These are phyloP conservation scores for Trichosanthes truncata DNA, from an alignment of 306 rosid species.

Conservation along the genomic window DNA sequence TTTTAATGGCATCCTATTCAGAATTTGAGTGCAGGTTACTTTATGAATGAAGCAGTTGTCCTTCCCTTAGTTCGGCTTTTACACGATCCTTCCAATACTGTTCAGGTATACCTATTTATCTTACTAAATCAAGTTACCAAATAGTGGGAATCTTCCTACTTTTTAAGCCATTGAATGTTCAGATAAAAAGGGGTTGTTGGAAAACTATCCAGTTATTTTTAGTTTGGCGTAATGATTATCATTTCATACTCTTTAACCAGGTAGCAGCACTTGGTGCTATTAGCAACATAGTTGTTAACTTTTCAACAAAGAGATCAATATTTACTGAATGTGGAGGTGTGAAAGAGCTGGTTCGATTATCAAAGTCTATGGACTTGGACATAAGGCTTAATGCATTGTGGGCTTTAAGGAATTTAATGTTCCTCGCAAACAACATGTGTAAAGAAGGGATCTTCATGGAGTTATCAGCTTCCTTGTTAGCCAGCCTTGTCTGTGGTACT, in stretches of 20 bases:
- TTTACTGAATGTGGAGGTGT: slow-evolving; percentile 68
- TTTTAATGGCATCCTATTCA: slow-evolving; percentile 46
- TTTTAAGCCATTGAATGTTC: neutral
- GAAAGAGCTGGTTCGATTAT: slow-evolving; percentile 68
- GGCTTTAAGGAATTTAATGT: slow-evolving; percentile 83
- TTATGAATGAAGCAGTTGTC: slow-evolving; percentile 68
- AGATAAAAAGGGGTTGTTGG: neutral
- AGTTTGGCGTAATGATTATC: neutral
- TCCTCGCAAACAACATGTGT: slow-evolving; percentile 59
- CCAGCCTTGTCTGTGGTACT: slow-evolving; percentile 73
- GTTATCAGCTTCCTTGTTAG: slow-evolving; percentile 62
- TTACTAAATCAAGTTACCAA: neutral
- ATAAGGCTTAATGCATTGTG: slow-evolving; percentile 67
- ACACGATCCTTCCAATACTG: slow-evolving; percentile 56
- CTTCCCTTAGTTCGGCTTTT: slow-evolving; percentile 74
- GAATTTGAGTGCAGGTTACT: slow-evolving; percentile 87
- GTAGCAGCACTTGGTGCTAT: slow-evolving; percentile 79
- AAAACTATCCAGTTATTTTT: neutral
- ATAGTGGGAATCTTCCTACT: neutral
- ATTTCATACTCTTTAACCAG: slow-evolving; percentile 39
- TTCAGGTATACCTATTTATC: slow-evolving; percentile 51
- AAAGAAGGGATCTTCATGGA: slow-evolving; percentile 56
- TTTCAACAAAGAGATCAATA: slow-evolving; percentile 40
- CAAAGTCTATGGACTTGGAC: slow-evolving; percentile 78
- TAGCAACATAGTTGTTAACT: slow-evolving; percentile 78